Conservation (phyloP, 2,329 filamentous ascomycete species). For the Neobulgaria alba region DNA sequence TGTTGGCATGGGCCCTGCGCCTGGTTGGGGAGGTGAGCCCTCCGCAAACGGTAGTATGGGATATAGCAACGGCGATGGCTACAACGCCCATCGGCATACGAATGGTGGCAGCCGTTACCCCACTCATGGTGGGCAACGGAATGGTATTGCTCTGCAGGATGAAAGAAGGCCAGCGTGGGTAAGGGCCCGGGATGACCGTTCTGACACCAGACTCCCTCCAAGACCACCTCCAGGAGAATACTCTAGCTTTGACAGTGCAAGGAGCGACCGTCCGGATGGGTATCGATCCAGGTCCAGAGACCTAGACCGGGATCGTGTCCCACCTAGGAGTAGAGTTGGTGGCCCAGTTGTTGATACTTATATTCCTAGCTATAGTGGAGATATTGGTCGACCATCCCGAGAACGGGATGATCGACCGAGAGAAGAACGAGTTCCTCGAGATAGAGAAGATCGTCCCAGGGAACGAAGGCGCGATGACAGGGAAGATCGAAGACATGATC, state of each 20-base stretch:
- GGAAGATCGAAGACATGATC: constrained; percentile 32
- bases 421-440: background rate
- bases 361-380: constrained; percentile 38
- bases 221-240: constrained; percentile 24
- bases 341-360: constrained; percentile 37
- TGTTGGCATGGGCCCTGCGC: constrained; percentile 61
- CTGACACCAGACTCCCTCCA: constrained; percentile 25
- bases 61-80: constrained; percentile 18
- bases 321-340: constrained; percentile 17
- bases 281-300: constrained; percentile 34
- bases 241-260: constrained; percentile 19
- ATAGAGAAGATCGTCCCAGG: constrained; percentile 5
- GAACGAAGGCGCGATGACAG: constrained; percentile 26
- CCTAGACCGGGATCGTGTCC: constrained; percentile 16
- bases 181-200: constrained; percentile 20
- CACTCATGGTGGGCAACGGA: constrained; percentile 20
- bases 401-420: constrained; percentile 31
- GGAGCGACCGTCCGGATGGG: constrained; percentile 30
- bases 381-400: constrained; percentile 26
- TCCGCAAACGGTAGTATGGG: constrained; percentile 18
- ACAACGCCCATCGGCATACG: constrained; percentile 22
- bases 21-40: constrained; percentile 24
- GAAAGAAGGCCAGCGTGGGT: constrained; percentile 29
- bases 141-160: constrained; percentile 21
- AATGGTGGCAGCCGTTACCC: constrained; percentile 23